Evolutionary conservation across 2,329 filamentous ascomycete genomes (phyloP), one percentile per base, ranked within the genome.

Genomic region (Penicillium oxalicum): DNA sequence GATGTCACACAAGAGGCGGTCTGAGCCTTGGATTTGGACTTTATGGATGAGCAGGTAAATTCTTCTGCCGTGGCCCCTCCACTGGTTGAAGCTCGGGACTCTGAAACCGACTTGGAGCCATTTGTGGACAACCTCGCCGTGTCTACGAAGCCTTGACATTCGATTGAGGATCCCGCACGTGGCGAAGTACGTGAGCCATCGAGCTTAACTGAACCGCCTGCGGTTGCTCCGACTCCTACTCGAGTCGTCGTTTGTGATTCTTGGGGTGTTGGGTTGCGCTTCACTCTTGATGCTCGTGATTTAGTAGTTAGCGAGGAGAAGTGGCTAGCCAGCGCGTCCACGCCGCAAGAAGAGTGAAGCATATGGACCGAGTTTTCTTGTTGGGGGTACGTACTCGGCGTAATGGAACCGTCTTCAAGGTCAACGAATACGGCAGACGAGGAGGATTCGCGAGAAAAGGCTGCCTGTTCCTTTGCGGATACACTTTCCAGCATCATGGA

Each of bases 401-500:
- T 47, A 29, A 49, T 38, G 28, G 32, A 18, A 44, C 55, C 48
- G 35, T 42, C 44, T 13, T 51, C 47, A 41, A 51, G 48, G 34
- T 54, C 50, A 24, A 53, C n/a, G 25, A 44, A 24, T 25, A 40
- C 35, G 9, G 50, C 24, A n/a, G 44, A 45, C 26, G 52, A 45
- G 32, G 46, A 28, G 25, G 29, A 38, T 41, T 28, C 44, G 27
- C 40, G 43, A 25, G 45, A 45, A 44, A 44, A 49, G n/a, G 60
- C 49, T 25, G 47, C 28, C 25, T 51, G 58, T 12, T 35, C 47
- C 35, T 50, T 45, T 7, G 62, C 57, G 39, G 56, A 51, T 26
- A 61, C 58, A 4, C 61, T 61, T 27, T 65, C 63, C 9, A 67
- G 53, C 24, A 70, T 52, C 8, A 62, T 61, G 2, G 61, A 51